These are phyloP conservation scores for Lasiodiplodia sp. DNA, from an alignment of 2,329 filamentous ascomycete species.

Conservation along the genomic window DNA sequence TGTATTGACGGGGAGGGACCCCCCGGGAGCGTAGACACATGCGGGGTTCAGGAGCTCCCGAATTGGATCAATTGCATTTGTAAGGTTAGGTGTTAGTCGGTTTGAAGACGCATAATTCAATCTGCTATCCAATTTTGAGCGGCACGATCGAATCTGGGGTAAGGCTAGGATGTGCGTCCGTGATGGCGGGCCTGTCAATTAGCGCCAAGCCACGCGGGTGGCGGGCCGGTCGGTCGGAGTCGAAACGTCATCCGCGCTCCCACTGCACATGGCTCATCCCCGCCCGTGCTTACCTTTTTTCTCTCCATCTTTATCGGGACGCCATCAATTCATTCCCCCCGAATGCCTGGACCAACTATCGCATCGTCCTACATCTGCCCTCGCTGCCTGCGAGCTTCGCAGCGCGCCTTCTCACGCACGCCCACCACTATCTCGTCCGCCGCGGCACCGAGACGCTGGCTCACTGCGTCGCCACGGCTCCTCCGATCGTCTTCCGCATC, in stretches of 20 bases:
- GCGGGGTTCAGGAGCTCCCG: conserved; percentile 17
- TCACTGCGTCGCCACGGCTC: conserved; percentile 31
- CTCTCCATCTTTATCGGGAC: background rate
- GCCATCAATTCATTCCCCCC: background rate
- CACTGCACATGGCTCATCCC: background rate
- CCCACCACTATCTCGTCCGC: background rate
- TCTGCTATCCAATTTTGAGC: background rate
- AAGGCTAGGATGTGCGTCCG: background rate
- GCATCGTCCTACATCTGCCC: conserved; percentile 43
- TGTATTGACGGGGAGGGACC: conserved; percentile 9
- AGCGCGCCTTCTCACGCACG: conserved; percentile 29
- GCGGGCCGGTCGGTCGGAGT: background rate
- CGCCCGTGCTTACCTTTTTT: background rate
- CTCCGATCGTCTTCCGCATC: conserved; percentile 35
- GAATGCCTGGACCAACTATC: conserved; percentile 17
- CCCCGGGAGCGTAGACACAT: conserved; percentile 22
- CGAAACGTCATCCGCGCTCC: conserved; percentile 22
- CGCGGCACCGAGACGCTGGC: conserved; percentile 27
- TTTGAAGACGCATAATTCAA: background rate
- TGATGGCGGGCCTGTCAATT: background rate
- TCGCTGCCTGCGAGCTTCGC: conserved; percentile 48
- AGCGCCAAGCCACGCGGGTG: conserved; percentile 1
- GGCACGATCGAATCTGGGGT: background rate
- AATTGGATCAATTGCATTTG: conserved; percentile 26
- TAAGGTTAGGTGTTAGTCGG: conserved; percentile 18